phyloP scores from a whole-genome alignment of 495 filamentous ascomycete genomes.

The Hyaloscypha finlandica region DNA sequence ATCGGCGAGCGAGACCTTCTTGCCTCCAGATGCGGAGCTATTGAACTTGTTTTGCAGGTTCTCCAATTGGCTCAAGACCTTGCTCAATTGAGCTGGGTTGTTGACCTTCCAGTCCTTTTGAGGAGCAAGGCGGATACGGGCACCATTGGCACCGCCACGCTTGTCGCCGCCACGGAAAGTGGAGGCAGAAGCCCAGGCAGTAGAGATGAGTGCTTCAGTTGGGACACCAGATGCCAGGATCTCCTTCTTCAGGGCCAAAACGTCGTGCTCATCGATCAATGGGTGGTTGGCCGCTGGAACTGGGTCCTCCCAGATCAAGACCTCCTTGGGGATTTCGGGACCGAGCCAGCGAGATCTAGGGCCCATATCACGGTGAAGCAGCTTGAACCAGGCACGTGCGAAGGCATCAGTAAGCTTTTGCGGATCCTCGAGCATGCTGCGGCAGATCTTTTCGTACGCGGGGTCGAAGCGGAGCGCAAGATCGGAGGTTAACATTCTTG shows the following conservation, averaged over 20 bases:
- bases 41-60: constrained; percentile 64
- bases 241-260: constrained; percentile 62
- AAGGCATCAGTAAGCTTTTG: constrained; percentile 67
- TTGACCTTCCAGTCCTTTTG: constrained; percentile 70
- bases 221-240: constrained; percentile 57
- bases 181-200: constrained; percentile 69
- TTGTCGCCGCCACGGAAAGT: constrained; percentile 76
- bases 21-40: constrained; percentile 42
- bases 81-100: constrained; percentile 58
- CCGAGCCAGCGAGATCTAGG: constrained; percentile 67
- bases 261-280: constrained; percentile 57
- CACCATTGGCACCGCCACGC: constrained; percentile 75
- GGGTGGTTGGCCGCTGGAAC: constrained; percentile 56
- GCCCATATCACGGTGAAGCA: constrained; percentile 73
- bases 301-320: constrained; percentile 66
- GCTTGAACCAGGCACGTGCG: constrained; percentile 75
- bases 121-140: constrained; percentile 69
- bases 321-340: constrained; percentile 66
- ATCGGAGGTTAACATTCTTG: constrained; percentile 70
- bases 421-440: constrained; percentile 63
- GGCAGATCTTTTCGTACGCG: constrained; percentile 70
- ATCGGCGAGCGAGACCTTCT: constrained; percentile 72
- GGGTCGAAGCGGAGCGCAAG: constrained; percentile 69
- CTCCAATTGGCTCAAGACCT: constrained; percentile 61
- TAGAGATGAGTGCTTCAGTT: constrained; percentile 55